Conservation (phyloP, 345 rosid species). For the Mangifera indica region DNA sequence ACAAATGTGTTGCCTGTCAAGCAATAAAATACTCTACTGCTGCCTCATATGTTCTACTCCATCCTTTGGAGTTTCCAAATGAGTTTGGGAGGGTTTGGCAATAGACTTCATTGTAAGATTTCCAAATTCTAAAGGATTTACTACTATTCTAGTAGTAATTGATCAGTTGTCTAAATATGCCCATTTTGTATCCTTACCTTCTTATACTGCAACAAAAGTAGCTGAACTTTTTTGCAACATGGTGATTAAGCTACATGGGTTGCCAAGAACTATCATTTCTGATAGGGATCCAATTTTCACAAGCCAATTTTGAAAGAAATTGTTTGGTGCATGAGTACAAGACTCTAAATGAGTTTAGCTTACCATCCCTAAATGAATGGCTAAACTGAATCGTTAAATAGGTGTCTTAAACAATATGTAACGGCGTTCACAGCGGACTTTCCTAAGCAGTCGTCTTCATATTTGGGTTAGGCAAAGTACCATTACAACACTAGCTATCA, state of each 20-base stretch:
- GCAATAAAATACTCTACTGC: neutral
- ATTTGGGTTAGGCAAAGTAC: too few species aligned
- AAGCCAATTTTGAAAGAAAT: neutral
- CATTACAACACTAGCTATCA: too few species aligned
- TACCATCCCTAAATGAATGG: neutral
- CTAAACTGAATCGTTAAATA: neutral
- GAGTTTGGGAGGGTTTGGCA: neutral
- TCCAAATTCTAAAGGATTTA: neutral
- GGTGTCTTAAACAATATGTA: neutral
- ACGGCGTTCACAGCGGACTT: too few species aligned
- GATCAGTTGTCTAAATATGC: neutral
- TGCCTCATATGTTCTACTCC: neutral
- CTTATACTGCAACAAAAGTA: neutral
- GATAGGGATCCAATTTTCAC: neutral
- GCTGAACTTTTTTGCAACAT: too few species aligned
- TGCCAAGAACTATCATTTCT: neutral
- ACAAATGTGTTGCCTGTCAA: neutral
- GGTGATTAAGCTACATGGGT: too few species aligned
- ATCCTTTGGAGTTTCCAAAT: neutral
- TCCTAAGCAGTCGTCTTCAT: too few species aligned
- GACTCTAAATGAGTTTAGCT: too few species aligned
- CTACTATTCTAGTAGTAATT: neutral
- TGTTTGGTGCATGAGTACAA: too few species aligned
- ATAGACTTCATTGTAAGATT: neutral
- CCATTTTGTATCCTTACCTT: neutral